Evolutionary conservation across 2,329 filamentous ascomycete species (phyloP).

Genomic region (Lanzia echinophila): DNA sequence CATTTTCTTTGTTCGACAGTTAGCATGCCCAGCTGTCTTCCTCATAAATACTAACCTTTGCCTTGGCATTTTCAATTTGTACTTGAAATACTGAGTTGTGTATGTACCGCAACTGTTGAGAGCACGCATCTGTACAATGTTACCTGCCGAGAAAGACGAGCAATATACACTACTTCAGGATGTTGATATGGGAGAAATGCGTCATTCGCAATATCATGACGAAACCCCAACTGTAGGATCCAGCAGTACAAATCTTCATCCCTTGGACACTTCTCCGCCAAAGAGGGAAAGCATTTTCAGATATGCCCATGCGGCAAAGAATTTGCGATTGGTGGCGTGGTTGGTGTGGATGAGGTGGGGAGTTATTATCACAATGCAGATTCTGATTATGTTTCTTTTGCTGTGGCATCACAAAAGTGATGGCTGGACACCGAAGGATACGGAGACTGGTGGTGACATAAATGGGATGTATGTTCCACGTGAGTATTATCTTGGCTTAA

Average conservation of each 20-base stretch:
- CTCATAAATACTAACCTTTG: too few species aligned
- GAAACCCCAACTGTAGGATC: too few species aligned
- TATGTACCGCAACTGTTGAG: too few species aligned
- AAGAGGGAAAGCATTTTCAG: background rate
- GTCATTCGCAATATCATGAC: too few species aligned
- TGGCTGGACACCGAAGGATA: conserved; percentile 14
- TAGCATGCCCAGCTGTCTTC: too few species aligned
- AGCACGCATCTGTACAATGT: too few species aligned
- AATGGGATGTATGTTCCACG: conserved; percentile 30
- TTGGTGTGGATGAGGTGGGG: conserved; percentile 28
- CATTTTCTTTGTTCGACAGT: too few species aligned
- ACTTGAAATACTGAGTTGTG: too few species aligned
- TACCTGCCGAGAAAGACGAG: too few species aligned
- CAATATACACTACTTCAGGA: too few species aligned
- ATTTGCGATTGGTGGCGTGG: background rate
- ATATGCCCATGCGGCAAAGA: background rate
- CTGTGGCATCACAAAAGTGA: conserved; percentile 10
- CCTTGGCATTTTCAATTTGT: too few species aligned
- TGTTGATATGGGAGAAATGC: too few species aligned
- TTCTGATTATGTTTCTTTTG: conserved; percentile 25
- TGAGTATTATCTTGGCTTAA: conserved; percentile 13
- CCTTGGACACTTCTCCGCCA: background rate
- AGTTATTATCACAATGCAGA: conserved; percentile 23
- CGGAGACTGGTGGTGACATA: conserved; percentile 31
- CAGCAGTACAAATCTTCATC: background rate